A percentile compares a stretch with the other conserved stretches of the same genome.
phyloP scores from a whole-genome alignment of 2,329 filamentous ascomycete genomes.

The Zelopaecilomyces penicillatus region DNA sequence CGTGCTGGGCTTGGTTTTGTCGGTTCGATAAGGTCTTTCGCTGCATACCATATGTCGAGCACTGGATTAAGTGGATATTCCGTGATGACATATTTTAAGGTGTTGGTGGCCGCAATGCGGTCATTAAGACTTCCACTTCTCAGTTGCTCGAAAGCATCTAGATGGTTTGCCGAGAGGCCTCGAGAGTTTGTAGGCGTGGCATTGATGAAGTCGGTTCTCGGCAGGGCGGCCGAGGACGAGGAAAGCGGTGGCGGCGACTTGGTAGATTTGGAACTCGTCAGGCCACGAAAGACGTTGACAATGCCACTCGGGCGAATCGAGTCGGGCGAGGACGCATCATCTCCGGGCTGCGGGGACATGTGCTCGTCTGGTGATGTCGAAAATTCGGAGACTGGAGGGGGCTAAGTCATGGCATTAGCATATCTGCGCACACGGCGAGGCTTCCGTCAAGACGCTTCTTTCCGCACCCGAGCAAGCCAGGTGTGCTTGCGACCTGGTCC shows the following conservation, averaged over 20 bases:
- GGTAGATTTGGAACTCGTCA: conserved; percentile 47
- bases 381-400: conserved; percentile 5
- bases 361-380: conserved; percentile 29
- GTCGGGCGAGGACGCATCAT: conserved; percentile 47
- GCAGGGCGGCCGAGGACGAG: conserved; percentile 27
- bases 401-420: conserved; percentile 1
- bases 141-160: conserved; percentile 46
- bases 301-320: conserved; percentile 47
- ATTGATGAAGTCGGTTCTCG: conserved; percentile 38
- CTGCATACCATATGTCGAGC: conserved; percentile 57
- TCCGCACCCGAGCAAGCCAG: too few species aligned
- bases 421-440: too few species aligned
- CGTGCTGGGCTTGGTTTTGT: conserved; percentile 46
- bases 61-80: conserved; percentile 53
- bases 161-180: conserved; percentile 43
- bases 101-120: conserved; percentile 48
- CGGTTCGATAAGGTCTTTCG: conserved; percentile 55
- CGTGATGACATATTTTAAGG: conserved; percentile 46
- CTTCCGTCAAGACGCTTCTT: too few species aligned
- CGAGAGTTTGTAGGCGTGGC: conserved; percentile 29
- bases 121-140: conserved; percentile 44
- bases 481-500: too few species aligned
- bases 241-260: conserved; percentile 41
- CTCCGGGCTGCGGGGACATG: conserved; percentile 54
- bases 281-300: conserved; percentile 55